These are phyloP conservation scores for Conticribra guillardii DNA, from an alignment of 108 stramenopile species.

Conservation along the genomic window DNA sequence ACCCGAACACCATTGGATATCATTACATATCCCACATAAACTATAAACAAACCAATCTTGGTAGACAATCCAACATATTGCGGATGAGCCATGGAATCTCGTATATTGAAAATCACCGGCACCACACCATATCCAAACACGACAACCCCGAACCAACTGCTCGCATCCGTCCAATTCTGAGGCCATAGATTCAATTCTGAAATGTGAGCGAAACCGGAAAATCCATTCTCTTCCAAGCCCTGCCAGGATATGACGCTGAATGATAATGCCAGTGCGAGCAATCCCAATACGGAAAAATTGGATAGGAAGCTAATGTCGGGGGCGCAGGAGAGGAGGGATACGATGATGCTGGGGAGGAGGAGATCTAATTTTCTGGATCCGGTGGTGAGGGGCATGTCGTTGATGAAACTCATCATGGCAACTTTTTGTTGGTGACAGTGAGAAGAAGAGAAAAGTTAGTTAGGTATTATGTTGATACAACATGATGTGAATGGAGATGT, in stretches of 20 bases:
- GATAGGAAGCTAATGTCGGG: conserved; percentile 69
- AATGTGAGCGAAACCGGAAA: conserved; percentile 11
- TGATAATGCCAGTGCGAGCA: conserved; percentile 55
- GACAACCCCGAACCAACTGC: conserved; percentile 77
- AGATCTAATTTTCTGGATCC: conserved; percentile 42
- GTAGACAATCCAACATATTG: conserved; percentile 39
- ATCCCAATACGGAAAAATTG: conserved; percentile 56
- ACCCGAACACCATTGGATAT: conserved; percentile 60
- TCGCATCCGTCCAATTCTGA: conserved; percentile 51
- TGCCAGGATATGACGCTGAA: conserved; percentile 42
- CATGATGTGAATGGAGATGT: no score
- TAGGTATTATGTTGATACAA: no score
- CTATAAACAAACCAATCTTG: conserved; percentile 56
- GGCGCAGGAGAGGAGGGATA: conserved; percentile 63
- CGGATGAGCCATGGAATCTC: conserved; percentile 79
- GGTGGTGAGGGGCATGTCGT: conserved; percentile 60
- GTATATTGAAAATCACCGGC: conserved; percentile 57
- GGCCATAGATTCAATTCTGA: conserved; percentile 36
- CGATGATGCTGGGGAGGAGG: conserved; percentile 46
- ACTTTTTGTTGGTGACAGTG: no score
- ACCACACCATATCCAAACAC: conserved; percentile 66
- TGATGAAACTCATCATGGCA: conserved; percentile 63
- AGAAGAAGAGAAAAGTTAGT: no score
- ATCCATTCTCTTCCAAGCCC: conserved; percentile 27
- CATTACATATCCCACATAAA: conserved; percentile 56